Evolutionary conservation across 1,284 basidiomycete genomes (phyloP), one percentile per base, ranked within the genome.

Genomic region (Tilletia walkeri): DNA sequence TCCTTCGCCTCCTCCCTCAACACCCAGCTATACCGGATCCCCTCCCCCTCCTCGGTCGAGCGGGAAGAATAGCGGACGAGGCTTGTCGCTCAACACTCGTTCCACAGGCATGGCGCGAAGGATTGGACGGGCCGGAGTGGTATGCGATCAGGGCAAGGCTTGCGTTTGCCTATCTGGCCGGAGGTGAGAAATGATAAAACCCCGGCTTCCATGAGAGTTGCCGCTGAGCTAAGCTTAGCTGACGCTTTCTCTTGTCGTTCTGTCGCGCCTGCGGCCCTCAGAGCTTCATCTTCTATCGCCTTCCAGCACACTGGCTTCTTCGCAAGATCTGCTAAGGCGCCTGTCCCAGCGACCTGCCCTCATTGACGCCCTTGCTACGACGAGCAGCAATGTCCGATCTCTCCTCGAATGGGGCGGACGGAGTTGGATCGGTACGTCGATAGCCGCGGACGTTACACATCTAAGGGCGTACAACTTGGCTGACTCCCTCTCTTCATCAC

Each of bases 331-430:
- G 24, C 56, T 61, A 7, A 1, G 18, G 4, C 20, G 56, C 24
- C 20, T 61, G 14, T n/a, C 56, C 24, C 14, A 16, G 18, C 12
- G 56, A 20, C 36, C 56, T 1, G 16, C 56, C 2, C 24, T 61
- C 5, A 9, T 61, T 30, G 34, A 38, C 24, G 30, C 18, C 9
- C 56, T 61, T 1, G 5, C 56, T 30, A 34, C 20, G 18, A 30
- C 56, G 30, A 38, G 56, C 24, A 30, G 30, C 24, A 36, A 38
- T 34, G 24, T 61, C 18, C 56, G 56, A 16, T 24, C 24, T 5
- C 36, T 61, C 24, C 56, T 61, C 56, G 56, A 61, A 61, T 61
- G 56, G 56, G 56, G 56, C 36, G 56, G 56, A 5, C 20, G 56
- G 30, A 61, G 56, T 18, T 61, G 56, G 56, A 61, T 61, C 10